Base-by-base conservation (phyloP, 129 eudicot species). In the Artemisia tridentata region DNA sequence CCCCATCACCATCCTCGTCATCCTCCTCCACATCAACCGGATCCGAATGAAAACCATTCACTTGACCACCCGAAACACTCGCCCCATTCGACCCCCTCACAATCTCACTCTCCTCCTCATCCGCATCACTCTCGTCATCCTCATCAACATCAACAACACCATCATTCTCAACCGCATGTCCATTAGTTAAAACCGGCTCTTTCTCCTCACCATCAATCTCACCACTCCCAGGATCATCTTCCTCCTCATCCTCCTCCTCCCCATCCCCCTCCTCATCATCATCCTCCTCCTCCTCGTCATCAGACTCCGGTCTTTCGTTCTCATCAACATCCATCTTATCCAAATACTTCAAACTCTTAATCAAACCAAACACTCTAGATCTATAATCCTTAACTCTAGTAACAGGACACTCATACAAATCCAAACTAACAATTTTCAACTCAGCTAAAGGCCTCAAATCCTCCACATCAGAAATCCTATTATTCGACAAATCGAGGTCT, bases 201-300 rank as follows among this genome's bases (percentile, higher is more conserved):
- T 77, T 82, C 4, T 85, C 91, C 65, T 85, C 91, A 1, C 97
- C 98, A 12, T 93, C 98, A 54, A 93, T 71, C 79, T 93, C 98
- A 1, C 98, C 98, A 50, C 97, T 93, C 61, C 97, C 98, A 5
- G 98, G 98, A 68, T 92, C 98, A 54, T 92, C 98, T 67, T 85
- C 87, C 91, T 65, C 81, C 86, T 17, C 56, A 20, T 59, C 65
- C 18, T 84, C 91, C 58, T 81, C 97, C 1, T 85, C 96, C 5
- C 76, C 92, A 0, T 80, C 91, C 9, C 78, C 89, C 2, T 82
- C 90, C 0, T 80, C 97, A 0, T 80, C 97, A 0, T 80, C 95
- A 2, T 84, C 90, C 3, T 88, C 90, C 0, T 87, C 97, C 8
- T 91, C 98, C 77, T 92, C 98, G 0, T 93, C 98, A 51, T 90